Percentiles rank a stretch among this genome's conserved stretches.
Conservation (phyloP, 2,329 filamentous ascomycete genomes). For the Fonsecaea multimorphosa region DNA sequence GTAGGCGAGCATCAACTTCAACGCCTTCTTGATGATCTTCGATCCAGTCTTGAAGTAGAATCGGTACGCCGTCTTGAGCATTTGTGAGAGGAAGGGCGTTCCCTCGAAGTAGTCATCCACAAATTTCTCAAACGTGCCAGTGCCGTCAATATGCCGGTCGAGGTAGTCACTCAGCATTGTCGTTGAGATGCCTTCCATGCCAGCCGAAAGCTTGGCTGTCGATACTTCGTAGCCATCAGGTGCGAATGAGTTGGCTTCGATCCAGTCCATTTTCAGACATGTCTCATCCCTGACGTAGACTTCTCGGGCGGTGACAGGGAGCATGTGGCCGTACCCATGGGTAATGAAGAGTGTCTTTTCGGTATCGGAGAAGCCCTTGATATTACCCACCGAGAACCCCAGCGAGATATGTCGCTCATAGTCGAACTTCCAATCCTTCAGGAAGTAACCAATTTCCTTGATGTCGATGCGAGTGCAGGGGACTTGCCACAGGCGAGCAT, state of each 20-base stretch:
- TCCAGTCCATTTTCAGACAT: constrained; percentile 93
- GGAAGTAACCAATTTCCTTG: constrained; percentile 97
- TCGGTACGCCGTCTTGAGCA: constrained; percentile 93
- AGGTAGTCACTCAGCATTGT: constrained; percentile 87
- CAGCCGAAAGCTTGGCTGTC: constrained; percentile 87
- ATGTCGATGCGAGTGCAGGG: constrained; percentile 98
- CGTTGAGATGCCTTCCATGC: constrained; percentile 82
- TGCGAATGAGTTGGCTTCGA: constrained; percentile 73
- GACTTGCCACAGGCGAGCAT: constrained; percentile 95
- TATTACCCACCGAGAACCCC: constrained; percentile 90
- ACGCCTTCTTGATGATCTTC: constrained; percentile 88
- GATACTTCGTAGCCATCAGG: constrained; percentile 83
- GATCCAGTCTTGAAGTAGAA: constrained; percentile 89
- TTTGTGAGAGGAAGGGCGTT: constrained; percentile 92
- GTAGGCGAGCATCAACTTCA: constrained; percentile 94
- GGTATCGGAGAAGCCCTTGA: constrained; percentile 76
- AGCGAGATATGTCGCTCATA: constrained; percentile 88
- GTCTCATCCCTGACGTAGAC: constrained; percentile 90
- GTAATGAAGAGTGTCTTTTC: constrained; percentile 85
- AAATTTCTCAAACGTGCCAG: constrained; percentile 88
- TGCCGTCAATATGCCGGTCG: constrained; percentile 90
- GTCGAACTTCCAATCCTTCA: constrained; percentile 99
- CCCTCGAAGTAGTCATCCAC: constrained; percentile 96
- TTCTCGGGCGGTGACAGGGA: constrained; percentile 91
- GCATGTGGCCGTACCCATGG: constrained; percentile 90